Base-by-base conservation (phyloP, 768 basidiomycete species). In the Royoungia palumana region DNA sequence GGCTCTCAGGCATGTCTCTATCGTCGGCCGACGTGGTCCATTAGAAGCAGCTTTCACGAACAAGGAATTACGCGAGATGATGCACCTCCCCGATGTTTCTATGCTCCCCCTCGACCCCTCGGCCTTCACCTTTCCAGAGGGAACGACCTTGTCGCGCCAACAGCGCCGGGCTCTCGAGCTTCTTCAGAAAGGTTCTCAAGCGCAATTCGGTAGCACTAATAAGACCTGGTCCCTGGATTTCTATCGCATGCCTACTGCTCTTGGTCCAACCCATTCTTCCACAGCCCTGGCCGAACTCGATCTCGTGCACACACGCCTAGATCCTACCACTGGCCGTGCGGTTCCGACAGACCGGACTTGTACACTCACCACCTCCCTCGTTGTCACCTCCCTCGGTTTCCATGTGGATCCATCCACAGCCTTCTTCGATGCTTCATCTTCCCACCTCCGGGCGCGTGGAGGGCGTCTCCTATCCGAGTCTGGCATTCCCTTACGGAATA, bases 21-120 rank as follows among this genome's bases (percentile, higher is more conserved):
- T 94, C 41, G 74, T 96, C 21, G 94, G 82, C 1, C 75, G 95
- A 40, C 79, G 95, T 12, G 94, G 95, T 0, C 92, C 92, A 0
- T 76, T 85, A 7, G 87, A 97, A 62, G 92, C 89, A 2, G 85
- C 90, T 0, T 95, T 94, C 62, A 93, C 94, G 4, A 83, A 86
- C 28, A 97, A 97, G 66, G 95, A 99, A 67, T 75, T 96, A 5
- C 75, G 95, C 20, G 95, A 98, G 69, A 78, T 97, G 74, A 78
- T 80, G 56, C 62, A 59, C 13, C 64, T 90, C 27, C 76, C 80
- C 0, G 80, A 83, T 40, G 82, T 82, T 0, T 73, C 81, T 21
- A 83, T 94, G 77, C 67, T 75, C 21, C 87, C 87, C 7, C 68
- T 91, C 10, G 69, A 75, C 4, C 69, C 73, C 1, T 61, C 66